These are phyloP conservation scores for Chaetomium olivaceum DNA, from an alignment of 2,329 filamentous ascomycete genomes.

Conservation along the genomic window DNA sequence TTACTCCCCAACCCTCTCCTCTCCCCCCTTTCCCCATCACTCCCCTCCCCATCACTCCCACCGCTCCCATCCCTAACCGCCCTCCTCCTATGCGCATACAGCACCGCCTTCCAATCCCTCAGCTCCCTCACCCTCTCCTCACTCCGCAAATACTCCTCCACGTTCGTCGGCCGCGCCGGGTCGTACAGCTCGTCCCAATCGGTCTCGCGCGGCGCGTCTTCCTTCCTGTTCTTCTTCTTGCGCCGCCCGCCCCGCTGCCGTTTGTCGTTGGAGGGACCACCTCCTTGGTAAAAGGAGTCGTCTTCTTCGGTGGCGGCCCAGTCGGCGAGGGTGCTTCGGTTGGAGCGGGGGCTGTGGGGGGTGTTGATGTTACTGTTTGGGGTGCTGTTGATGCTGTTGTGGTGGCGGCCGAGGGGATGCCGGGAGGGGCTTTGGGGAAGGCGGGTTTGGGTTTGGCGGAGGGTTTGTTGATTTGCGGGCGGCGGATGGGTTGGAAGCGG, in stretches of 20 bases:
- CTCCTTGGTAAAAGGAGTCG: constrained; percentile 67
- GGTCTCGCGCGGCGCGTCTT: constrained; percentile 57
- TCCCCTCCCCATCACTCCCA: constrained; percentile 33
- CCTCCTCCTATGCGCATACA: constrained; percentile 69
- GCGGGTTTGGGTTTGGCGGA: constrained; percentile 62
- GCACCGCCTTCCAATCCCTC: constrained; percentile 78
- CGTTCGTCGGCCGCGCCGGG: constrained; percentile 75
- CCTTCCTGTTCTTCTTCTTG: constrained; percentile 49
- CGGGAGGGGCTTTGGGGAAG: constrained; percentile 50
- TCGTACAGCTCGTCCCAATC: constrained; percentile 95
- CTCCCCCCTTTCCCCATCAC: constrained; percentile 45
- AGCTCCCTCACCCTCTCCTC: constrained; percentile 81
- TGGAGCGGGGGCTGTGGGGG: constrained; percentile 48
- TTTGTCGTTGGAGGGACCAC: constrained; percentile 54
- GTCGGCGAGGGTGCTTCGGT: constrained; percentile 74
- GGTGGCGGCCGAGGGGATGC: constrained; percentile 34
- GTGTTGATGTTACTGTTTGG: constrained; percentile 29
- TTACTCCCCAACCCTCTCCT: constrained; percentile 41
- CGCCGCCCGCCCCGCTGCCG: constrained; percentile 70
- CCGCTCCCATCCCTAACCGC: constrained; percentile 44
- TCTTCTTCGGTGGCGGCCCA: constrained; percentile 79
- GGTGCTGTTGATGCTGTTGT: constrained; percentile 41
- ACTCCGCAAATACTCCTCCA: constrained; percentile 80
- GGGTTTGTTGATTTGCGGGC: constrained; percentile 65
- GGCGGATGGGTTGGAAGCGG: constrained; percentile 83